These are phyloP conservation scores for Geotrichum bryndzae DNA, from an alignment of 1,139 yeast species.

Conservation along the genomic window DNA sequence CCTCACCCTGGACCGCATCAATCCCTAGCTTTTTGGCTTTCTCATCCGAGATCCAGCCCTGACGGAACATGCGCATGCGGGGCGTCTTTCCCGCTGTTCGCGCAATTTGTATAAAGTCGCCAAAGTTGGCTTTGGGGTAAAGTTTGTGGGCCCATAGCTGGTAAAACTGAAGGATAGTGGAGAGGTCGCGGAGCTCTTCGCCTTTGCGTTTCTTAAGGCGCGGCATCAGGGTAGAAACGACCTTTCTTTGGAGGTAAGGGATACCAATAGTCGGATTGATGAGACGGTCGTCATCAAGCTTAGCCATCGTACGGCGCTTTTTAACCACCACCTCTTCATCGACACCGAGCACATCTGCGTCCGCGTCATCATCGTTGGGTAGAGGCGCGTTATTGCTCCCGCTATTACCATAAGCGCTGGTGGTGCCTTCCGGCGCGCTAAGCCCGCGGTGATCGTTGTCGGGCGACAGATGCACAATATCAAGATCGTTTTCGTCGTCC, in stretches of 20 bases:
- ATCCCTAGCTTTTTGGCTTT: constrained; percentile 17
- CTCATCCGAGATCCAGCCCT: constrained; percentile 32
- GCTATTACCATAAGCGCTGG: background rate
- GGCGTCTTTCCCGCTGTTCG: constrained; percentile 26
- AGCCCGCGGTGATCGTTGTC: background rate
- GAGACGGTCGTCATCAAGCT: constrained; percentile 35
- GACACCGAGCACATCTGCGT: constrained; percentile 33
- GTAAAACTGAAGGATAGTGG: constrained; percentile 54
- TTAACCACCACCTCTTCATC: constrained; percentile 34
- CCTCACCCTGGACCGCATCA: constrained; percentile 8
- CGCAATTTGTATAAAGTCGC: constrained; percentile 45
- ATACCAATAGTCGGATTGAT: constrained; percentile 33
- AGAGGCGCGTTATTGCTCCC: background rate
- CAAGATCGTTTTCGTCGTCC: constrained; percentile 15
- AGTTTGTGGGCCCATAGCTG: constrained; percentile 82
- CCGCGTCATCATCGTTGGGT: constrained; percentile 2
- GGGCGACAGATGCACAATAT: constrained; percentile 4
- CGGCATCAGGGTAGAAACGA: constrained; percentile 24
- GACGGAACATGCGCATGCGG: constrained; percentile 27
- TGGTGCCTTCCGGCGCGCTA: background rate
- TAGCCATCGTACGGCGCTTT: constrained; percentile 28
- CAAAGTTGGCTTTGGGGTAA: constrained; percentile 71
- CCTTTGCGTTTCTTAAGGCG: constrained; percentile 37
- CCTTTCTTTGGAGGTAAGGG: constrained; percentile 28
- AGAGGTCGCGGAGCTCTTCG: constrained; percentile 39